Evolutionary conservation across 2,329 filamentous ascomycete genomes (phyloP), one percentile per base, ranked within the genome.

Genomic region (Mycocentrospora acerina): DNA sequence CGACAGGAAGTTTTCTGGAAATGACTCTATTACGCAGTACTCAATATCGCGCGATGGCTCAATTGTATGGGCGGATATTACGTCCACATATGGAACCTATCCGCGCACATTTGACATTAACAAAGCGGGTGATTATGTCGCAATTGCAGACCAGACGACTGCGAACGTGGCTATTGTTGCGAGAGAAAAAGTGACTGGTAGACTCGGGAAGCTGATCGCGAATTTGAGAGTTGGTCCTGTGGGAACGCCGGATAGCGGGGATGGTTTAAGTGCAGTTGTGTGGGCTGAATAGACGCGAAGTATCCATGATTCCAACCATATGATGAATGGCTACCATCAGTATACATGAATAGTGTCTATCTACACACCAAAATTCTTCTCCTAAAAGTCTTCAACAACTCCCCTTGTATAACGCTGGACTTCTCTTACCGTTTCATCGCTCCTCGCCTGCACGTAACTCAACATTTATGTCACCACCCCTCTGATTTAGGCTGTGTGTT

Each of bases 101-200:
- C 65, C 65, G 11, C 55, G 64, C 7, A 66, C 64, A 1, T 66
- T 66, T 24, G 55, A 59, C 11, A 62, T 66, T 42, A 65, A 59
- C 40, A 57, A 62, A 31, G 60, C 52, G 7, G 61, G 62, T 11
- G 51, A 58, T 12, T 60, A 47, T 27, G 51, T 59, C 7, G 61
- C 60, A 3, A 58, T 64, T 35, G 61, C 59, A 10, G 59, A 59
- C 16, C 60, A 65, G 31, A 62, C 59, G 4, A 62, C 53, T 12
- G 48, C 57, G 4, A 63, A 63, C 27, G 59, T 65, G 3, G 61
- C 59, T 1, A 60, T 65, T 25, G 59, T 66, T 9, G 38, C 50
- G 17, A 54, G 62, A 30, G 56, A 64, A 32, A 18, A 44, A 2
- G 38, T 32, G 12, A 62, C 61, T 24, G 61, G 61, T 8, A 59